Conservation (phyloP, 768 basidiomycete species). For the button mushroom (Agaricus bisporus) region DNA sequence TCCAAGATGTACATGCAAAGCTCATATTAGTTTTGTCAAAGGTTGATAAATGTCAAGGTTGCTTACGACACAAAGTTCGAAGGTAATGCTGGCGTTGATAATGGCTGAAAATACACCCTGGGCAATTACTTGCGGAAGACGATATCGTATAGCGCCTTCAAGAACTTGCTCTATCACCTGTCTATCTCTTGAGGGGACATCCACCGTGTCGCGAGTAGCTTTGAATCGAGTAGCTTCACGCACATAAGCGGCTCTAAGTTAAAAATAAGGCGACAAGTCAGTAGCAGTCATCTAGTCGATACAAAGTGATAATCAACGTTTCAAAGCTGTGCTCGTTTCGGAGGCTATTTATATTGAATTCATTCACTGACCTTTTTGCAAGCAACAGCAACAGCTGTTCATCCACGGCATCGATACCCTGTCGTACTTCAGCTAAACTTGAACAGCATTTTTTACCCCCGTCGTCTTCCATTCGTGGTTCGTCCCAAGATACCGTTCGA, state of each 20-base stretch:
- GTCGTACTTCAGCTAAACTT: constrained; percentile 19
- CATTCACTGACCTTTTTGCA: constrained; percentile 15
- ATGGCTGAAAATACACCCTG: constrained; percentile 17
- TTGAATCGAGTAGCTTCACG: constrained; percentile 23
- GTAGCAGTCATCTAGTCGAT: background rate
- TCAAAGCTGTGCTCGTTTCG: too few species aligned
- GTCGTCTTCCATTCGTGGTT: constrained; percentile 13
- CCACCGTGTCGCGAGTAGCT: constrained; percentile 15
- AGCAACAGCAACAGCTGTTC: constrained; percentile 17
- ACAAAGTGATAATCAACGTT: too few species aligned
- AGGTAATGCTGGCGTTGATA: constrained; percentile 18
- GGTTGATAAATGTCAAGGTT: background rate
- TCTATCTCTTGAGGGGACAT: constrained; percentile 19
- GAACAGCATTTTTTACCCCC: constrained; percentile 16
- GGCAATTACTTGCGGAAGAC: constrained; percentile 19
- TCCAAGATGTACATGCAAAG: background rate
- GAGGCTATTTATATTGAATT: background rate
- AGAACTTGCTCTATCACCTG: constrained; percentile 20
- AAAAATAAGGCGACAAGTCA: background rate
- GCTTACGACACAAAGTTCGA: constrained; percentile 21
- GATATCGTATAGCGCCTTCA: constrained; percentile 12
- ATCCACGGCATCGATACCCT: constrained; percentile 19
- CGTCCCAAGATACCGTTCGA: constrained; percentile 18
- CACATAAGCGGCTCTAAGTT: constrained; percentile 18
- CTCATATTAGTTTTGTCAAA: background rate